Percentiles rank a stretch among this genome's conserved stretches.
These are phyloP conservation scores for Scedosporium dehoogii DNA, from an alignment of 2,329 filamentous ascomycete species.

Conservation along the genomic window DNA sequence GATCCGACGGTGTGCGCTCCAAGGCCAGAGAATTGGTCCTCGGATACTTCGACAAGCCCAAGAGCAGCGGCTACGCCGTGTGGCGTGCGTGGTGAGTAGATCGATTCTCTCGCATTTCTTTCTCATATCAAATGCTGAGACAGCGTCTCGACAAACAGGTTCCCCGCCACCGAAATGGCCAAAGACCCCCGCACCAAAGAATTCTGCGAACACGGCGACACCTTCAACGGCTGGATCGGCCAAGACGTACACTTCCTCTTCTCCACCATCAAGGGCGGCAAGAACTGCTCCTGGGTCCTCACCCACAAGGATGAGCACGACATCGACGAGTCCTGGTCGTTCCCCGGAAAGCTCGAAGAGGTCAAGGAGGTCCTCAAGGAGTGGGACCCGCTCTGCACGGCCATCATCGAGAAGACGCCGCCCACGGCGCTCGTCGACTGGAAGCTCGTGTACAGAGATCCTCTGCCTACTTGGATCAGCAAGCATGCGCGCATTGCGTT, in stretches of 20 bases:
- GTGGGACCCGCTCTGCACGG: conserved; percentile 28
- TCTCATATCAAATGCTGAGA: too few relatives aligned
- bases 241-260: conserved; percentile 47
- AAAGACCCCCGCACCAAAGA: conserved; percentile 40
- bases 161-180: conserved; percentile 39
- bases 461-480: conserved; percentile 30
- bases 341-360: conserved; percentile 40
- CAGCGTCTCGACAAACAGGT: conserved; percentile 13
- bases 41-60: conserved; percentile 39
- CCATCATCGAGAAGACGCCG: conserved; percentile 36
- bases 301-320: conserved; percentile 44
- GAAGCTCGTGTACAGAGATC: conserved; percentile 40
- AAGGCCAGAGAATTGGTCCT: conserved; percentile 41
- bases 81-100: conserved; percentile 39
- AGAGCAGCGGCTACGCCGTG: conserved; percentile 40
- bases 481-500: conserved; percentile 21
- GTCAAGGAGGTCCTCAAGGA: conserved; percentile 39
- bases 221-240: conserved; percentile 49
- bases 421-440: conserved; percentile 30
- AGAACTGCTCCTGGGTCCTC: conserved; percentile 48
- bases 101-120: too few relatives aligned
- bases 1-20: conserved; percentile 44
- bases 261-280: conserved; percentile 44
- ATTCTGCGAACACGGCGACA: conserved; percentile 42
- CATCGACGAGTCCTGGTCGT: conserved; percentile 45